Evolutionary conservation across 352 stramenopile genomes (phyloP).

Genomic region (Pythium phragmiticola): DNA sequence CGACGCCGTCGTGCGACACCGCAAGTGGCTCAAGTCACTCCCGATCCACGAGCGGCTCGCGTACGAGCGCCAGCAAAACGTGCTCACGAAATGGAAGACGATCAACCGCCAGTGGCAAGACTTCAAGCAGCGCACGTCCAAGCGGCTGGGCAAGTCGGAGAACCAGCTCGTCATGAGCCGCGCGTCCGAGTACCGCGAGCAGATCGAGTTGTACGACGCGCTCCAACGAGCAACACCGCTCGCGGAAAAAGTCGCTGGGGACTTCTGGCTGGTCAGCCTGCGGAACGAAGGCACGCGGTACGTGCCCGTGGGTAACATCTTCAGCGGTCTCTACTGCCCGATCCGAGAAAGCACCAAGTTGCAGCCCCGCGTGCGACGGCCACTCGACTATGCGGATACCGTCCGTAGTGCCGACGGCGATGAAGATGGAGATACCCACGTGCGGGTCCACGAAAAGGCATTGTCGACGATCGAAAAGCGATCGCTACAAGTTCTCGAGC

Average conservation of each 20-base stretch:
- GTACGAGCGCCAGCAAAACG: conserved; percentile 68
- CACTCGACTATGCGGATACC: conserved; percentile 47
- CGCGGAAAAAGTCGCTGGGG: conserved; percentile 81
- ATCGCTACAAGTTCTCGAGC: conserved; percentile 46
- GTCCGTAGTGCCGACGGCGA: conserved; percentile 12
- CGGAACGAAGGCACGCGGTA: conserved; percentile 83
- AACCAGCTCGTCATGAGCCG: conserved; percentile 86
- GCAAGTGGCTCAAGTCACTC: conserved; percentile 66
- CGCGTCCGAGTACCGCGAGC: conserved; percentile 80
- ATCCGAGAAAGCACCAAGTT: conserved; percentile 70
- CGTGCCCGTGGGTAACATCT: conserved; percentile 91
- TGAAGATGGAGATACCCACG: background rate
- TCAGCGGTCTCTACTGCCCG: conserved; percentile 89
- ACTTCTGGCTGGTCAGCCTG: conserved; percentile 91
- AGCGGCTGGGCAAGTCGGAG: conserved; percentile 59
- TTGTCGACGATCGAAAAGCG: conserved; percentile 56
- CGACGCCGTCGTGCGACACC: conserved; percentile 44
- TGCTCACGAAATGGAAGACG: conserved; percentile 64
- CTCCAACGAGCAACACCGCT: conserved; percentile 86
- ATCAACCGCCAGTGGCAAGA: conserved; percentile 69
- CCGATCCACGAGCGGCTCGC: conserved; percentile 69
- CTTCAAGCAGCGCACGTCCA: conserved; percentile 61
- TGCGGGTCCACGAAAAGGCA: conserved; percentile 6
- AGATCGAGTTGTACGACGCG: conserved; percentile 89
- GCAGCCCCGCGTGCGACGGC: conserved; percentile 52